Base-by-base conservation (phyloP, 2,329 filamentous ascomycete genomes). In the Hirsutella thompsonii region DNA sequence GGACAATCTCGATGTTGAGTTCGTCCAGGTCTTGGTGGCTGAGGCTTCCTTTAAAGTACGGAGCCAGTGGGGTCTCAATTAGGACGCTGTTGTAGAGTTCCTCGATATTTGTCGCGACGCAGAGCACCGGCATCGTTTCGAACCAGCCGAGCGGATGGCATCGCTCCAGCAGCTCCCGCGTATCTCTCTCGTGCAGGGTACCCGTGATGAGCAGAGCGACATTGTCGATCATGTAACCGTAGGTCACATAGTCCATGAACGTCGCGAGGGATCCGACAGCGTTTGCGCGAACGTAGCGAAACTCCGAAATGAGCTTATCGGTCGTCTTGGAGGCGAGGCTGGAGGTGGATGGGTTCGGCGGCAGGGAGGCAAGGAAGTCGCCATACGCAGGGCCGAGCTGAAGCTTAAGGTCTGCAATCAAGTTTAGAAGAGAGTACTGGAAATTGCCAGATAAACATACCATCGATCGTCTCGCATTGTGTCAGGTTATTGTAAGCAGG, bases 191-290 rank as follows among this genome's bases (percentile, higher is more conserved):
- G 66, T 98, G 92, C 23, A 98, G 76, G 11, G 92, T 98, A 47
- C 92, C 92, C 19, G 92, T 98, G 63, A 98, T 98, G 55, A 98
- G 79, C 33, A 98, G 81, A 32, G 93, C 92, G 40, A 98, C 88
- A 55, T 98, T 98, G 67, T 98, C 92, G 64, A 98, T 98, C 92
- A 98, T 98, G 72, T 98, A 98, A 47, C 89, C 90, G 61, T 98
- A 98, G 1, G 92, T 98, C 46, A 98, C 71, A 64, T 94, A 98
- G 63, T 96, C 88, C 77, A 98, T 88, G 63, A 98, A 98, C 59
- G 86, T 88, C 47, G 89, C 82, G 30, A 95, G 78, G 1, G 88
- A 86, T 14, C 92, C 92, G 2, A 86, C 86, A 21, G 90, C 85
- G 58, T 98, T 94, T 47, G 89, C 88, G 52, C 93, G 86, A 36